phyloP scores from a whole-genome alignment of 371 early-diverging fungal genomes.

The Sporodiniella umbellata region DNA sequence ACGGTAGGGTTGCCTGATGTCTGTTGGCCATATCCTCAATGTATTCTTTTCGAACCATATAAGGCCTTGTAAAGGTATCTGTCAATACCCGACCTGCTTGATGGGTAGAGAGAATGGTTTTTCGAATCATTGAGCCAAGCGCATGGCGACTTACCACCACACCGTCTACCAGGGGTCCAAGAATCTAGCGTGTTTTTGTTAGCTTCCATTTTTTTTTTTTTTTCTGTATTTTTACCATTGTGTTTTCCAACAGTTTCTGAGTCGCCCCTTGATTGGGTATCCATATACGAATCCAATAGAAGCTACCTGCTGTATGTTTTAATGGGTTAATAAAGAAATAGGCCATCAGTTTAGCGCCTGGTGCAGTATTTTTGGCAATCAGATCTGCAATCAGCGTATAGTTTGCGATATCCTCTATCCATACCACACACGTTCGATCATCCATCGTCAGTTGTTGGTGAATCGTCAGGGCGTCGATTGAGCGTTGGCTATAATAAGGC shows the following conservation, averaged over 20 bases:
- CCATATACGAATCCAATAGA: constrained; percentile 57
- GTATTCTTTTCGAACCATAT: constrained; percentile 54
- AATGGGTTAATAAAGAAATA: constrained; percentile 62
- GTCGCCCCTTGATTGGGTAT: constrained; percentile 34
- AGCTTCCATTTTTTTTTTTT: too few species aligned
- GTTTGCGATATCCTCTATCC: constrained; percentile 58
- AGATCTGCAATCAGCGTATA: constrained; percentile 29
- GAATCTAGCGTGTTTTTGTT: too few species aligned
- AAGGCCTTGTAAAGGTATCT: constrained; percentile 56
- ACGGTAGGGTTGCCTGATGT: constrained; percentile 40
- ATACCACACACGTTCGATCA: constrained; percentile 61
- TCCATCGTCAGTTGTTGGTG: constrained; percentile 45
- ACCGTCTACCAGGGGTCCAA: constrained; percentile 74
- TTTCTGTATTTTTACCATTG: constrained; percentile 40
- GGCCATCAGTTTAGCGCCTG: constrained; percentile 33
- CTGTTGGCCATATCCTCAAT: constrained; percentile 57
- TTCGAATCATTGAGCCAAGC: constrained; percentile 65
- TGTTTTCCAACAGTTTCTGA: constrained; percentile 41
- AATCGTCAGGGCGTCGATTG: constrained; percentile 15
- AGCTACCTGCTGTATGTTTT: constrained; percentile 42
- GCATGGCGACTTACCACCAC: constrained; percentile 68
- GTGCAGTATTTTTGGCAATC: constrained; percentile 25
- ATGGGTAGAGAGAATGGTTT: constrained; percentile 69
- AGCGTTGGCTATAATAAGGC: constrained; percentile 51
- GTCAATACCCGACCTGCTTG: constrained; percentile 56